These are phyloP conservation scores for Talaromyces adpressus DNA, from an alignment of 495 filamentous ascomycete species.

Conservation along the genomic window DNA sequence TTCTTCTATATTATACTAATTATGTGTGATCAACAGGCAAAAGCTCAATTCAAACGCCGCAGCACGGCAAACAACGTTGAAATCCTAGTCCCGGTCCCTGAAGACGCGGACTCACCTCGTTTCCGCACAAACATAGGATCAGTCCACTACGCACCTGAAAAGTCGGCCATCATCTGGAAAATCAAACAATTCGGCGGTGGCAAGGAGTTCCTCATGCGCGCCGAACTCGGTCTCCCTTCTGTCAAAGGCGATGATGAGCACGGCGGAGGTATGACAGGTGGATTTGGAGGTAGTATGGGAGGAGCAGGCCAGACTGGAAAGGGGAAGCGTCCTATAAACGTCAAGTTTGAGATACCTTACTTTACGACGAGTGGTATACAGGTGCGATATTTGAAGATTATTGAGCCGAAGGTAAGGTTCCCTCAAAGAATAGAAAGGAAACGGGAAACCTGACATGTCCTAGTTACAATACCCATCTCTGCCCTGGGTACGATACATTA, in stretches of 20 bases:
- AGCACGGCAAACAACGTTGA: constrained; percentile 99
- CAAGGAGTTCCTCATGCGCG: constrained; percentile 99
- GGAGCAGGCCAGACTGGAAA: constrained; percentile 58
- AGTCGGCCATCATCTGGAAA: constrained; percentile 98
- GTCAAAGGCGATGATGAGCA: constrained; percentile 96
- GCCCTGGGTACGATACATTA: constrained; percentile 98
- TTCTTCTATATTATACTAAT: background rate
- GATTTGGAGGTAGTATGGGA: constrained; percentile 94
- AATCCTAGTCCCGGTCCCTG: constrained; percentile 93
- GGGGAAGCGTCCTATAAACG: constrained; percentile 90
- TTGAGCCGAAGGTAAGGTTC: constrained; percentile 87
- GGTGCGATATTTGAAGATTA: constrained; percentile 98
- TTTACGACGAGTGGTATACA: constrained; percentile 99
- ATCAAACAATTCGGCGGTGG: constrained; percentile 99
- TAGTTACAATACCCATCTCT: constrained; percentile 96
- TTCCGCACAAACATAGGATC: constrained; percentile 97
- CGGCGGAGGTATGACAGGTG: constrained; percentile 92
- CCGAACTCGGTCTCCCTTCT: constrained; percentile 90
- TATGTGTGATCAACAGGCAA: constrained; percentile 46
- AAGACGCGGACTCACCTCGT: constrained; percentile 92
- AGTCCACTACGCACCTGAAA: constrained; percentile 98
- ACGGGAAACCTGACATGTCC: constrained; percentile 8
- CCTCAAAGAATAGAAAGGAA: too few relatives aligned
- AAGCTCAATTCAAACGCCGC: constrained; percentile 96
- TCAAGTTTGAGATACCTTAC: constrained; percentile 99